Conservation (phyloP, 2,329 filamentous ascomycete genomes). For the Phaeosphaeria sp. region DNA sequence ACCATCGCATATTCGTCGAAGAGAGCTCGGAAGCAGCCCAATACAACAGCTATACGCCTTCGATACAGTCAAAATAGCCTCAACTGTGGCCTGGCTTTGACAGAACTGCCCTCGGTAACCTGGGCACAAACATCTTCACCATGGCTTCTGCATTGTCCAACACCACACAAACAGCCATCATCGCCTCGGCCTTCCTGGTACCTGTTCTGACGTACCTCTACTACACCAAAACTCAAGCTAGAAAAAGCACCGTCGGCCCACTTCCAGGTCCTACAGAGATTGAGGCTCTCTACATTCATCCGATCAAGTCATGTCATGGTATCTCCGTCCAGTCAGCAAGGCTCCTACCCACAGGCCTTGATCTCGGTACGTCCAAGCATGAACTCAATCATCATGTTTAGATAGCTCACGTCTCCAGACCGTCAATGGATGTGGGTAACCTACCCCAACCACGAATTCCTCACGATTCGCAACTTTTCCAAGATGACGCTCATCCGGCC, state of each 20-base stretch:
- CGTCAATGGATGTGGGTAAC: conserved; percentile 72
- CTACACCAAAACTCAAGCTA: conserved; percentile 18
- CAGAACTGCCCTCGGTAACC: not conserved
- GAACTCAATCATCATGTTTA: not conserved
- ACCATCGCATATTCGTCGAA: not conserved
- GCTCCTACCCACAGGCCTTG: conserved; percentile 63
- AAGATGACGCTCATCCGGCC: conserved; percentile 69
- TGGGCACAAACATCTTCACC: not conserved
- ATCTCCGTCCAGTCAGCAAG: conserved; percentile 60
- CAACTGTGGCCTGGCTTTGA: not conserved
- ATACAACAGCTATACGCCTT: not conserved
- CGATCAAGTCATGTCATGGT: conserved; percentile 71
- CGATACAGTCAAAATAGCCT: not conserved
- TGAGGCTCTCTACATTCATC: conserved; percentile 64
- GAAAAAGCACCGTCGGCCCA: conserved; percentile 27
- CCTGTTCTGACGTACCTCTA: conserved; percentile 42
- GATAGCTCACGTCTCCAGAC: conserved; percentile 49
- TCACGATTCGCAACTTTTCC: conserved; percentile 67
- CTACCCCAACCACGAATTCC: conserved; percentile 59
- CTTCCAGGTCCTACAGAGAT: conserved; percentile 51
- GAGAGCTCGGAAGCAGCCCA: not conserved
- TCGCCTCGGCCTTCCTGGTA: conserved; percentile 36
- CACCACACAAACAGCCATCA: conserved; percentile 28
- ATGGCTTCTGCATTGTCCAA: conserved; percentile 32
- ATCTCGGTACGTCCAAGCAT: conserved; percentile 49